Evolutionary conservation across 2,329 filamentous ascomycete species (phyloP).

Genomic region (Seiridium unicorne): DNA sequence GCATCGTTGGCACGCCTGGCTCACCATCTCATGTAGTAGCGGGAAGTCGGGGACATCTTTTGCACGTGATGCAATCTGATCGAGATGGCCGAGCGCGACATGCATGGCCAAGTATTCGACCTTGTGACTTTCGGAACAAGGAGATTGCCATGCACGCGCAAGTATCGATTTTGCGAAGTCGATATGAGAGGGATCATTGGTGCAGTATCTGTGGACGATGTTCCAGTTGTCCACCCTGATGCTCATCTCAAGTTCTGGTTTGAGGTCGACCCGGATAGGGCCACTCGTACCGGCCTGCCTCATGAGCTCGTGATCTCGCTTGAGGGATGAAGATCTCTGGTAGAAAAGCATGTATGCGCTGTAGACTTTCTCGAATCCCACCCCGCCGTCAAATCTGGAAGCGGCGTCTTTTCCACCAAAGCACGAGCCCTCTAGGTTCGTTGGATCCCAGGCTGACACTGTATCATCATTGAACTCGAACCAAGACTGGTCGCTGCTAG

Average conservation of each 20-base stretch:
- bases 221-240: conserved; percentile 72
- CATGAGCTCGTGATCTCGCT: conserved; percentile 48
- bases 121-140: conserved; percentile 47
- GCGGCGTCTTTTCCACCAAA: conserved; percentile 71
- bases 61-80: conserved; percentile 71
- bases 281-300: conserved; percentile 29
- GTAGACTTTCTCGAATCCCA: conserved; percentile 65
- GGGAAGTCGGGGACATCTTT: conserved; percentile 67
- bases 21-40: conserved; percentile 47
- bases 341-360: conserved; percentile 99
- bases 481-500: conserved; percentile 58
- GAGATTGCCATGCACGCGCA: conserved; percentile 48
- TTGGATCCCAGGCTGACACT: conserved; percentile 73
- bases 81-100: conserved; percentile 63
- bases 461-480: conserved; percentile 93
- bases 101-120: conserved; percentile 51
- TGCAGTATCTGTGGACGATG: conserved; percentile 73
- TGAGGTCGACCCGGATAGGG: conserved; percentile 45
- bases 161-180: conserved; percentile 66
- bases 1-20: conserved; percentile 47
- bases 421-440: conserved; percentile 70
- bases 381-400: conserved; percentile 42
- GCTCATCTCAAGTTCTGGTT: conserved; percentile 47
- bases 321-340: conserved; percentile 70
- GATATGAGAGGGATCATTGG: conserved; percentile 72